Evolutionary conservation across 192 early-diverging fungal genomes (phyloP).

Genomic region (Phycomyces nitens): DNA sequence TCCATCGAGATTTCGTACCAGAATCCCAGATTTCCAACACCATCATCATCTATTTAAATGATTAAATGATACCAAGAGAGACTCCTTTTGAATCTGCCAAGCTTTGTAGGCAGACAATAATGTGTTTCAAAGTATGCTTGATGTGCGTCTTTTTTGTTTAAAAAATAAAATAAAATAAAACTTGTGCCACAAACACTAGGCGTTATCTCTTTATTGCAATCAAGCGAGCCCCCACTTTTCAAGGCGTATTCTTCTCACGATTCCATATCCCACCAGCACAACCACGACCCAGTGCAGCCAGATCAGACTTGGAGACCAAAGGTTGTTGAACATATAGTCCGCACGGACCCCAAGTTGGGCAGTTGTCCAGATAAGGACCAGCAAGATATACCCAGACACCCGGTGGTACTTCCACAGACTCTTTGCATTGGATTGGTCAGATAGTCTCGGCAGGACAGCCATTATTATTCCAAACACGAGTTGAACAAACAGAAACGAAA

Average conservation of each 20-base stretch:
- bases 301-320: slow-evolving; percentile 11
- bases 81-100: too few species aligned
- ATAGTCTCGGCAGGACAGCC: slow-evolving; percentile 23
- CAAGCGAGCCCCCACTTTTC: slow-evolving; percentile 18
- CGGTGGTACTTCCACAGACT: slow-evolving; percentile 40
- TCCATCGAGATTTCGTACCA: too few species aligned
- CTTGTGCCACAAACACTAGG: too few species aligned
- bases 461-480: slow-evolving; percentile 29
- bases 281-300: slow-evolving; percentile 26
- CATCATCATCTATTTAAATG: too few species aligned
- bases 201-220: too few species aligned
- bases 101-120: too few species aligned
- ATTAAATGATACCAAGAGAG: too few species aligned
- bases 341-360: slow-evolving; percentile 35
- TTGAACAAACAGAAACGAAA: slow-evolving; percentile 29
- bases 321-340: slow-evolving; percentile 28
- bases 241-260: slow-evolving; percentile 6
- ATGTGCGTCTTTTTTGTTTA: too few species aligned
- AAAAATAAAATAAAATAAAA: slow-evolving; percentile 1
- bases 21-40: too few species aligned
- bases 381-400: slow-evolving; percentile 31
- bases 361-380: slow-evolving; percentile 31
- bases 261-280: slow-evolving; percentile 4
- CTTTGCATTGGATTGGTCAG: slow-evolving; percentile 24
- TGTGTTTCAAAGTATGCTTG: too few species aligned